Base-by-base conservation (phyloP, 495 filamentous ascomycete genomes). In the Tuber indicum region DNA sequence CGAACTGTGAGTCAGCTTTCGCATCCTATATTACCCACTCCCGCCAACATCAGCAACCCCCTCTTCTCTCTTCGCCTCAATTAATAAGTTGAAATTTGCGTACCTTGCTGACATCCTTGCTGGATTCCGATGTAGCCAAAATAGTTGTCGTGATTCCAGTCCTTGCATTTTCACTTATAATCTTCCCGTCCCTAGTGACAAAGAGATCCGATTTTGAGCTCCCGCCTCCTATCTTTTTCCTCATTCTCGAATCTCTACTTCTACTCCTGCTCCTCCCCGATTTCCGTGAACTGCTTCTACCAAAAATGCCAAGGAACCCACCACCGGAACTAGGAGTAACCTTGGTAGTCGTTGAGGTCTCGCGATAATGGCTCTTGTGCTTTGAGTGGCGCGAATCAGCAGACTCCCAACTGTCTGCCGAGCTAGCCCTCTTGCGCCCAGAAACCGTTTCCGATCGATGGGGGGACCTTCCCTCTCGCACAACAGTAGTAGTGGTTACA, bases 371-470 rank as follows among this genome's bases (percentile, higher is more conserved):
- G 71, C 3, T 75, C 62, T 71, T 78, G 45, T n/a, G 75, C 10
- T 70, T 16, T 17, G 75, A 71, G 23, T 58, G 72, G 17, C 47
- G 78, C 26, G 78, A 81, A 36, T 78, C 80, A 23, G n/a, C 6
- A 45, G 72, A 73, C 76, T 79, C 81, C 66, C 46, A 82, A 41
- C 81, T 76, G 49, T 73, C 76, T 42, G 66, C 71, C 9, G 81
- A 82, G 42, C 70, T 74, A 47, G 69, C 70, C 36, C 80, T 78
- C 45, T 52, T 36, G n/a, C 58, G 58, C 17, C 58, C 58, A 36
- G 58, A 66, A 66, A 66, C 26, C 58, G 10, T 36, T 66, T 66
- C 58, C 14, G 58, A 66, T 36, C 58, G 58, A 66, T 17, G 26
- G 58, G 58, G 58, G 58, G 58, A 36, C 58, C 26, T 66, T 14